phyloP scores from a whole-genome alignment of 495 filamentous ascomycete genomes.

The Tetracladium marchalianum region DNA sequence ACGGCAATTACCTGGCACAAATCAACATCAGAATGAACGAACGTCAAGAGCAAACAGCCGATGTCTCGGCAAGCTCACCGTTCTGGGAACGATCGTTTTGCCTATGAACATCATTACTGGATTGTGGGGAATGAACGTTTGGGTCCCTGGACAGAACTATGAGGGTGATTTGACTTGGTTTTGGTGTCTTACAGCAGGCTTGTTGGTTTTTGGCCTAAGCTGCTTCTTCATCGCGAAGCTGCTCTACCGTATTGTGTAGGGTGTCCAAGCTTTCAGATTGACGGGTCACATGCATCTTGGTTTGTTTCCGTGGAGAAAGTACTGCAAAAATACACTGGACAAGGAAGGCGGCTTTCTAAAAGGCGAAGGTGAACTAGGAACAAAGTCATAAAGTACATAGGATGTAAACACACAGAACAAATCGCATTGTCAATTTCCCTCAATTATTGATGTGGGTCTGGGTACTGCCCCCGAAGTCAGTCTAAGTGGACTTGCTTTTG shows the following conservation, averaged over 20 bases:
- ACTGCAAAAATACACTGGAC: too few species aligned
- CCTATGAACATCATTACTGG: slow-evolving; percentile 98
- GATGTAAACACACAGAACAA: too few species aligned
- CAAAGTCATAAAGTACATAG: too few species aligned
- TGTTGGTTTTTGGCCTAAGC: slow-evolving; percentile 66
- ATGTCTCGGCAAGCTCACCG: slow-evolving; percentile 93
- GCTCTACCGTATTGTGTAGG: slow-evolving; percentile 43
- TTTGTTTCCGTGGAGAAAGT: too few species aligned
- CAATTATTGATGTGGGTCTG: too few species aligned
- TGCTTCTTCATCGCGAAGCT: slow-evolving; percentile 80
- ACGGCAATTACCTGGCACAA: slow-evolving; percentile 89
- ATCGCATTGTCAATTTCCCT: too few species aligned
- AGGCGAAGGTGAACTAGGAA: too few species aligned
- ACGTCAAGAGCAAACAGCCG: slow-evolving; percentile 89
- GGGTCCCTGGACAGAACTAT: slow-evolving; percentile 76
- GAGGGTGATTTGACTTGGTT: slow-evolving; percentile 48
- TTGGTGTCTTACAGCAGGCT: slow-evolving; percentile 57
- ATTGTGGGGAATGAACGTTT: slow-evolving; percentile 98
- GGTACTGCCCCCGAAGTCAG: too few species aligned
- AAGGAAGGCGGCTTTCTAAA: too few species aligned
- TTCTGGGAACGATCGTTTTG: slow-evolving; percentile 90
- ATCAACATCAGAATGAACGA: slow-evolving; percentile 96
- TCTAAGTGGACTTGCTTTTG: too few species aligned
- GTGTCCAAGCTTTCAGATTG: neutral
- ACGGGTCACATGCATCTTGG: neutral